Conservation (phyloP, 2,329 filamentous ascomycete species). For the Aspergillus floridensis region DNA sequence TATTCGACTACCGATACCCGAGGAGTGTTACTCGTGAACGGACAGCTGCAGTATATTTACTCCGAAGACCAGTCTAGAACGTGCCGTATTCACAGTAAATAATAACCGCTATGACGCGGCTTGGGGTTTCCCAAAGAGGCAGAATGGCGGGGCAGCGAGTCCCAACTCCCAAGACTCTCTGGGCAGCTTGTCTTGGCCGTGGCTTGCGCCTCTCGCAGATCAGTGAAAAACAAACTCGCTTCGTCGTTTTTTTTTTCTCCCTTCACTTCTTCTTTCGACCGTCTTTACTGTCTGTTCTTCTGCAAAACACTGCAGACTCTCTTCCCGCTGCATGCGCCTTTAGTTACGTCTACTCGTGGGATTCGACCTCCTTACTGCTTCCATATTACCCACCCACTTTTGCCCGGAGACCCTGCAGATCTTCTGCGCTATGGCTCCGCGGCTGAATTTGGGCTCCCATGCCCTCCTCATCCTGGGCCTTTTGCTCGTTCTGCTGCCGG, state of each 20-base stretch:
- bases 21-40: too few species aligned
- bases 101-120: background rate
- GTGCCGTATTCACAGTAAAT: too few species aligned
- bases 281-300: background rate
- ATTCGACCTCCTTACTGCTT: background rate
- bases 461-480: conserved; percentile 37
- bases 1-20: too few species aligned
- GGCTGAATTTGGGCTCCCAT: conserved; percentile 27
- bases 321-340: conserved; percentile 3
- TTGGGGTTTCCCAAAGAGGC: background rate
- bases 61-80: too few species aligned
- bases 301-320: background rate
- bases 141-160: background rate
- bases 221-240: background rate
- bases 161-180: background rate
- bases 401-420: conserved; percentile 12
- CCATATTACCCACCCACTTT: background rate
- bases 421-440: conserved; percentile 17
- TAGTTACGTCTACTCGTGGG: background rate
- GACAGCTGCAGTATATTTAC: background rate
- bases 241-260: background rate
- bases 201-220: background rate
- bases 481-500: conserved; percentile 36
- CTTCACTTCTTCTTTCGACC: background rate
- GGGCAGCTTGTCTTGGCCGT: background rate